Conservation (phyloP, 2,329 filamentous ascomycete species). For the Microascus cirrosus region DNA sequence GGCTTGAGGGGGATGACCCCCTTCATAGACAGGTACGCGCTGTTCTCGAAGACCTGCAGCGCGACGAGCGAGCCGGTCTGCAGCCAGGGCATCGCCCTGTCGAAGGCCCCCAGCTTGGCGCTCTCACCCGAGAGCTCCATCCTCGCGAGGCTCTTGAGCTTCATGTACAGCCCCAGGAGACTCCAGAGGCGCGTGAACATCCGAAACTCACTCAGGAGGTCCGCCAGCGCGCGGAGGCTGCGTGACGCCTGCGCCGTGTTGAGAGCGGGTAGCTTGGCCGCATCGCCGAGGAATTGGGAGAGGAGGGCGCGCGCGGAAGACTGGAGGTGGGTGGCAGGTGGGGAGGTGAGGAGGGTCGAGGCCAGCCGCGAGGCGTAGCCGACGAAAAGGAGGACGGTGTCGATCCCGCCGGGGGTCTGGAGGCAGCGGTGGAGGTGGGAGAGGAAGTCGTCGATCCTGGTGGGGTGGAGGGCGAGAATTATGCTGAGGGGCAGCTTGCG, state of each 20-base stretch:
- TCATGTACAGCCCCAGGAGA: constrained; percentile 61
- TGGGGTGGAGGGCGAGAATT: constrained; percentile 15
- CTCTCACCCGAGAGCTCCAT: constrained; percentile 15
- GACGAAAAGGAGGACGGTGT: constrained; percentile 56
- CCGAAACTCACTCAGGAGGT: constrained; percentile 57
- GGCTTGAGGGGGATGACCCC: constrained; percentile 52
- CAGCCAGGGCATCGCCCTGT: constrained; percentile 45
- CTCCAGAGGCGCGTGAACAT: constrained; percentile 70
- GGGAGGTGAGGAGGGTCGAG: constrained; percentile 35
- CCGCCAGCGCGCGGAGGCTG: constrained; percentile 49
- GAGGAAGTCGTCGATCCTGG: constrained; percentile 40
- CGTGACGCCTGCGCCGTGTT: constrained; percentile 32
- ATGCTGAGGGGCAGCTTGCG: constrained; percentile 3
- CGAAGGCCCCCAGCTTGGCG: constrained; percentile 26
- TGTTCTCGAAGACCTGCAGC: constrained; percentile 78
- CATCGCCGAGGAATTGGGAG: constrained; percentile 37
- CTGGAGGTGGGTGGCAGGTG: constrained; percentile 47
- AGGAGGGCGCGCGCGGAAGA: constrained; percentile 38
- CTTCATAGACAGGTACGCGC: constrained; percentile 64
- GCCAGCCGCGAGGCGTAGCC: constrained; percentile 55
- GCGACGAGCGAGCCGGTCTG: constrained; percentile 57
- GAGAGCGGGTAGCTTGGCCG: constrained; percentile 21
- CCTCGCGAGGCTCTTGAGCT: constrained; percentile 41
- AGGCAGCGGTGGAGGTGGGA: constrained; percentile 50
- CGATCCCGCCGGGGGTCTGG: constrained; percentile 57